These are phyloP conservation scores for Talaromyces sp. DNA, from an alignment of 2,329 filamentous ascomycete species.

Conservation along the genomic window DNA sequence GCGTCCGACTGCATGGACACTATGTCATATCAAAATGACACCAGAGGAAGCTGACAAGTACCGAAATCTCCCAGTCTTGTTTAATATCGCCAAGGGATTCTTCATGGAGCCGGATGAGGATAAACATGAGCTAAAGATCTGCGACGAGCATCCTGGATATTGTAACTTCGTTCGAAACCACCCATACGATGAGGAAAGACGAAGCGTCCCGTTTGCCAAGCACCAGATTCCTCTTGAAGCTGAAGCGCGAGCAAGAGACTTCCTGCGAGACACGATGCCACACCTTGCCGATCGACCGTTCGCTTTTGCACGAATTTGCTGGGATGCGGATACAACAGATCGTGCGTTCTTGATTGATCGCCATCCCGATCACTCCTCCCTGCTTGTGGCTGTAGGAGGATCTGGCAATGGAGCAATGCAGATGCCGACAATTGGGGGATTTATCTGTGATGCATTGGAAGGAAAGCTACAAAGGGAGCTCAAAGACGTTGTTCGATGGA, in stretches of 20 bases:
- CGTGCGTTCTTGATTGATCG: slow-evolving; percentile 56
- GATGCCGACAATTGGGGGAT: slow-evolving; percentile 54
- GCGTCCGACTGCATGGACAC: slow-evolving; percentile 58
- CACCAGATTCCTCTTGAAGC: slow-evolving; percentile 50
- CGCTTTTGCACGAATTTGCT: slow-evolving; percentile 57
- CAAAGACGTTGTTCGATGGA: slow-evolving; percentile 52
- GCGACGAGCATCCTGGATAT: slow-evolving; percentile 61
- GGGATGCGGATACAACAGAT: slow-evolving; percentile 61
- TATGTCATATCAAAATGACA: slow-evolving; percentile 55
- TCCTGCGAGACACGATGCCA: slow-evolving; percentile 57
- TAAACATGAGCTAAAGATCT: slow-evolving; percentile 43
- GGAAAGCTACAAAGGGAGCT: slow-evolving; percentile 47
- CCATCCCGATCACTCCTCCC: slow-evolving; percentile 48
- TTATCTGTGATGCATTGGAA: slow-evolving; percentile 55
- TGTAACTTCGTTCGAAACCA: slow-evolving; percentile 48
- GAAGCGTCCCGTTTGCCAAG: slow-evolving; percentile 47
- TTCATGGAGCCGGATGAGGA: slow-evolving; percentile 53
- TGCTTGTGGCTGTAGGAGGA: slow-evolving; percentile 55
- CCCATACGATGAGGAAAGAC: slow-evolving; percentile 26
- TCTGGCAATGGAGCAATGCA: slow-evolving; percentile 59
- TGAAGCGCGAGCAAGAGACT: slow-evolving; percentile 51
- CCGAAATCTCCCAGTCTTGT: slow-evolving; percentile 53
- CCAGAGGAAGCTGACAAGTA: slow-evolving; percentile 50
- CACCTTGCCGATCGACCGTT: slow-evolving; percentile 54
- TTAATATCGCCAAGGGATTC: slow-evolving; percentile 53